Evolutionary conservation across 2,329 filamentous ascomycete genomes (phyloP).

Genomic region (Nemania sp.): DNA sequence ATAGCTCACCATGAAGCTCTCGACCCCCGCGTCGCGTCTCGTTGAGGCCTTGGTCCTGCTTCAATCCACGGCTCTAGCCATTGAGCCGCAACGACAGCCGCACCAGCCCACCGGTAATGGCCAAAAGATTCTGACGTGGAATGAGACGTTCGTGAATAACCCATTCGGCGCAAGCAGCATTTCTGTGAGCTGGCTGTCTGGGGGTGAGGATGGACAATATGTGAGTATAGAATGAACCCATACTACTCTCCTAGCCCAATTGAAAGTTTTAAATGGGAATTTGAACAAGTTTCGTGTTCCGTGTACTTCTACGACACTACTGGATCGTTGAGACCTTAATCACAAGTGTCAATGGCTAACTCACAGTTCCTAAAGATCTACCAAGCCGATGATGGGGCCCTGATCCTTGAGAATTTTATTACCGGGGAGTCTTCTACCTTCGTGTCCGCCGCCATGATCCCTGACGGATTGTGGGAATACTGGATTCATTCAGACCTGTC

Average conservation of each 20-base stretch:
- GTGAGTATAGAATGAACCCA: conserved; percentile 16
- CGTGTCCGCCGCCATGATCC: conserved; percentile 68
- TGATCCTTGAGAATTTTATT: conserved; percentile 72
- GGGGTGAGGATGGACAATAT: conserved; percentile 71
- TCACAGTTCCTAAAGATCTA: conserved; percentile 57
- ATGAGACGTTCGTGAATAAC: conserved; percentile 65
- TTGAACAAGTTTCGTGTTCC: background rate
- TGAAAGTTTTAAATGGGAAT: background rate
- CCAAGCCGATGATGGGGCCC: conserved; percentile 60
- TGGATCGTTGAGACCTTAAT: background rate
- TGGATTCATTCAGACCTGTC: conserved; percentile 71
- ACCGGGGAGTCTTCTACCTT: conserved; percentile 68
- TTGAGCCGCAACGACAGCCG: conserved; percentile 65
- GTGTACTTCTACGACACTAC: background rate
- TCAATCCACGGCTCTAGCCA: conserved; percentile 48
- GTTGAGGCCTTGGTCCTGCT: conserved; percentile 40
- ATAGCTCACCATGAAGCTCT: conserved; percentile 40
- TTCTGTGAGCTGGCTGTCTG: conserved; percentile 68
- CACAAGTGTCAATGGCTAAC: conserved; percentile 16
- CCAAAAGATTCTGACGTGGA: conserved; percentile 68
- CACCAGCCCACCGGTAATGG: conserved; percentile 68
- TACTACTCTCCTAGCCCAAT: background rate
- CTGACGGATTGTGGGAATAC: conserved; percentile 66
- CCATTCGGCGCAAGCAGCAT: conserved; percentile 60
- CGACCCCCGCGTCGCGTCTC: conserved; percentile 23